A percentile compares a stretch with the other conserved stretches of the same genome.
These are phyloP conservation scores for Xylariaceae sp. DNA, from an alignment of 2,329 filamentous ascomycete genomes.

Conservation along the genomic window DNA sequence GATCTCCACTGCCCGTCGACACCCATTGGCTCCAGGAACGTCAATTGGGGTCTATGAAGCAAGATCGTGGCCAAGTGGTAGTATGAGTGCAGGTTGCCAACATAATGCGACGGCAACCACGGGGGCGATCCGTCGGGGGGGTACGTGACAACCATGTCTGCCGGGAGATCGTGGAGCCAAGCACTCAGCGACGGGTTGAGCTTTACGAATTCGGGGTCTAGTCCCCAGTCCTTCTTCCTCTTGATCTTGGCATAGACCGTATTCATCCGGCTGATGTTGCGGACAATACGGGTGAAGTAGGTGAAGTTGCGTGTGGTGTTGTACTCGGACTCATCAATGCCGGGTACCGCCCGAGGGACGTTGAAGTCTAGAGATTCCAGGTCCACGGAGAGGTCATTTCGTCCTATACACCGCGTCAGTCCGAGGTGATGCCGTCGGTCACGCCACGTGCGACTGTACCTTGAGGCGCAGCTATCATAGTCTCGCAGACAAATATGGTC, in stretches of 20 bases:
- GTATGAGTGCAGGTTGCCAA: slow-evolving; percentile 85
- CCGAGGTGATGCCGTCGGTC: background rate
- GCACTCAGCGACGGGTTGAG: slow-evolving; percentile 69
- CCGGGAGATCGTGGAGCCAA: slow-evolving; percentile 71
- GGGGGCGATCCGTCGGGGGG: slow-evolving; percentile 72
- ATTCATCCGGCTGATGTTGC: slow-evolving; percentile 71
- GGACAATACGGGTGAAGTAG: slow-evolving; percentile 70
- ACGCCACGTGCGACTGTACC: slow-evolving; percentile 49
- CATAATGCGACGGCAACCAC: slow-evolving; percentile 78
- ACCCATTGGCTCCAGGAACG: slow-evolving; percentile 64
- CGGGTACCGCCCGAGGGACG: slow-evolving; percentile 54
- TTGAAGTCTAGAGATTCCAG: slow-evolving; percentile 69
- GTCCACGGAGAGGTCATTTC: slow-evolving; percentile 69
- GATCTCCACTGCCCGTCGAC: slow-evolving; percentile 74
- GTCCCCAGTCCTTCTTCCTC: slow-evolving; percentile 71
- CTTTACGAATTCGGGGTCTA: slow-evolving; percentile 74
- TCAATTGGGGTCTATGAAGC: slow-evolving; percentile 78
- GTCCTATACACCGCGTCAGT: slow-evolving; percentile 41
- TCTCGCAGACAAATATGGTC: slow-evolving; percentile 73
- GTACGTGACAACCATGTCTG: slow-evolving; percentile 70
- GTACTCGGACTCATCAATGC: slow-evolving; percentile 67
- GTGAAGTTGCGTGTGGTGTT: slow-evolving; percentile 76
- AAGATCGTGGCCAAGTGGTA: slow-evolving; percentile 81
- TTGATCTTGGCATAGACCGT: slow-evolving; percentile 67
- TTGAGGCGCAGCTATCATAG: slow-evolving; percentile 91